Conservation (phyloP, 75 land plant genomes). For the Larix kaempferi region DNA sequence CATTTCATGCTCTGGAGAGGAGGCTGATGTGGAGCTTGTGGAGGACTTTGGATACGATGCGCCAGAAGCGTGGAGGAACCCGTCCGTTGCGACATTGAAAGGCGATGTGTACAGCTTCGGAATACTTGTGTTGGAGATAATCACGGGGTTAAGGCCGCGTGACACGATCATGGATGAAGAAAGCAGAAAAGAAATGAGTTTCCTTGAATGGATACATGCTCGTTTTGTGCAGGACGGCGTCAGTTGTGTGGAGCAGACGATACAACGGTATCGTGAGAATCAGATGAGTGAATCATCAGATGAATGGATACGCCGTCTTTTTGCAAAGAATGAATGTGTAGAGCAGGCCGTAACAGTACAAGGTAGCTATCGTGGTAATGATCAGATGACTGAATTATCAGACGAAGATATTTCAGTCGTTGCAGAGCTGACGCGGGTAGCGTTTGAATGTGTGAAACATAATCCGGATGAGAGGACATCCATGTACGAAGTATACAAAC, state of each 20-base stretch:
- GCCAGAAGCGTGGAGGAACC: conserved; percentile 86
- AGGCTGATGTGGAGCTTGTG: conserved; percentile 74
- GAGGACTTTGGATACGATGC: conserved; percentile 78
- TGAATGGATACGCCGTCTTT: no score
- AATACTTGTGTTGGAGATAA: conserved; percentile 73
- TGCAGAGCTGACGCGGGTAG: conserved; percentile 63
- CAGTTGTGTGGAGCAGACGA: conserved; percentile 50
- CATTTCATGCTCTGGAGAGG: conserved; percentile 67
- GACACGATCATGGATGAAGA: conserved; percentile 87
- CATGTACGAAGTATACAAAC: conserved; percentile 83
- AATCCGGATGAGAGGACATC: conserved; percentile 74
- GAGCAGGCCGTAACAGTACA: conserved; percentile 35
- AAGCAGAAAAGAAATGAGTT: conserved; percentile 70
- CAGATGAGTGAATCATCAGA: conserved; percentile 43
- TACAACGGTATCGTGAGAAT: conserved; percentile 39
- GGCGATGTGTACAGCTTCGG: conserved; percentile 98
- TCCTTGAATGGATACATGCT: conserved; percentile 86
- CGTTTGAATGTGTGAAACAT: conserved; percentile 54
- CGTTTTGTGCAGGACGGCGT: conserved; percentile 69
- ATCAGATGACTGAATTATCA: conserved; percentile 53
- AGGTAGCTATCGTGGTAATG: no score
- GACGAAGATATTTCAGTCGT: conserved; percentile 79
- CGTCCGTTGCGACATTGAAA: conserved; percentile 84
- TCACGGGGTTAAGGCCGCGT: conserved; percentile 67
- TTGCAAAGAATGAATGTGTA: conserved; percentile 22